Conservation (phyloP, 2,329 filamentous ascomycete species). For the Aspergillus transmontanensis region DNA sequence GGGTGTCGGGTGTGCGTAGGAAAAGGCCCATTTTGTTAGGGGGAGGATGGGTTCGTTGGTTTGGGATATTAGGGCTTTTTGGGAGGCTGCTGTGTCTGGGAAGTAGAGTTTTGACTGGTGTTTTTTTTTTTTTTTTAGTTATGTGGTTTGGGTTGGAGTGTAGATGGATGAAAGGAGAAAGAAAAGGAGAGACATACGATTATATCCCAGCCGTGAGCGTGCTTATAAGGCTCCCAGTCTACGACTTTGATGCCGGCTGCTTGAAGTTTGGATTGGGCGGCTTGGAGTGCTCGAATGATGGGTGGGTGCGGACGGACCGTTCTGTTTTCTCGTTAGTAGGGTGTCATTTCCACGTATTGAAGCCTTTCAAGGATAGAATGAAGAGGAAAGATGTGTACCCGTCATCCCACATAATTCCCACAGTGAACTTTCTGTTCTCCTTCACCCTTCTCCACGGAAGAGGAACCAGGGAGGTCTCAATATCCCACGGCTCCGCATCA, state of each 20-base stretch:
- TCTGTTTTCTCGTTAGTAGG: slow-evolving; percentile 16
- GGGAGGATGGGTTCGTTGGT: slow-evolving; percentile 50
- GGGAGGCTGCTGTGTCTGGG: slow-evolving; percentile 45
- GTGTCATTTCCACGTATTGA: too few relatives aligned
- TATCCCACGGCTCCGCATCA: slow-evolving; percentile 46
- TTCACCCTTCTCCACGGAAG: slow-evolving; percentile 42
- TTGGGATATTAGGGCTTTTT: slow-evolving; percentile 36
- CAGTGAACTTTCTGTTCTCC: slow-evolving; percentile 28
- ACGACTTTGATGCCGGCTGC: slow-evolving; percentile 50
- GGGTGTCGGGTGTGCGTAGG: slow-evolving; percentile 23
- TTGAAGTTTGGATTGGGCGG: slow-evolving; percentile 32
- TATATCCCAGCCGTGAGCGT: slow-evolving; percentile 37
- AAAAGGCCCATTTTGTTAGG: slow-evolving; percentile 46
- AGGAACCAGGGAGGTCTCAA: slow-evolving; percentile 44
- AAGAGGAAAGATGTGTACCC: slow-evolving; percentile 34
- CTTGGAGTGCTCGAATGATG: slow-evolving; percentile 48
- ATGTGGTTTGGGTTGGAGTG: too few relatives aligned
- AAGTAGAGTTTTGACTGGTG: slow-evolving; percentile 49
- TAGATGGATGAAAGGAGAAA: too few relatives aligned
- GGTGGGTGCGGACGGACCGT: slow-evolving; percentile 68
- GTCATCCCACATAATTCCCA: slow-evolving; percentile 68
- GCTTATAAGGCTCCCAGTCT: slow-evolving; percentile 39
- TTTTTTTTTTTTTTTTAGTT: slow-evolving; percentile 23
- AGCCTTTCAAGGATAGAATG: too few relatives aligned
- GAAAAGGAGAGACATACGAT: slow-evolving; percentile 26